Percentiles rank a stretch among this genome's conserved stretches.
phyloP scores from a whole-genome alignment of 1,284 basidiomycete genomes.

The Singerocomus rubriflavus region DNA sequence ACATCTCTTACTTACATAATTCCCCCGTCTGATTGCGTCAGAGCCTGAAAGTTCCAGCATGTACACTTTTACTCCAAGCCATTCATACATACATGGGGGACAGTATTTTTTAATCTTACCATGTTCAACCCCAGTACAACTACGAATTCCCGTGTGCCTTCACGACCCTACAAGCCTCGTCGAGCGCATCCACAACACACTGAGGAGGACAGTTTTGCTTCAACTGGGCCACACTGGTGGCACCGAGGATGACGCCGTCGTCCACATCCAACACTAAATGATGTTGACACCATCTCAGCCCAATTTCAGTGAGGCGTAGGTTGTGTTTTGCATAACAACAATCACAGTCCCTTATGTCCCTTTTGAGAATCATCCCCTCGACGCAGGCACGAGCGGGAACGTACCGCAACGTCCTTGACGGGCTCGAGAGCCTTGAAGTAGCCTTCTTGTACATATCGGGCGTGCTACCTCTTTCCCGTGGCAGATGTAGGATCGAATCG shows the following conservation, averaged over 20 bases:
- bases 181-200: too few relatives aligned
- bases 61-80: too few relatives aligned
- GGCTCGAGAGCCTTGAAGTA: constrained; percentile 47
- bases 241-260: constrained; percentile 44
- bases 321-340: constrained; percentile 36
- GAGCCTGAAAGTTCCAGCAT: too few relatives aligned
- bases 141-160: constrained; percentile 39
- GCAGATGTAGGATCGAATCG: constrained; percentile 25
- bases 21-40: too few relatives aligned
- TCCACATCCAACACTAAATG: constrained; percentile 42
- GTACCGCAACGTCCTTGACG: constrained; percentile 39
- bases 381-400: constrained; percentile 6
- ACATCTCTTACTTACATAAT: too few relatives aligned
- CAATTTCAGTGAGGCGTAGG: constrained; percentile 43
- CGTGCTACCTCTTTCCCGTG: constrained; percentile 40
- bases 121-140: constrained; percentile 49
- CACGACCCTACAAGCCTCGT: too few relatives aligned
- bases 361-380: not conserved
- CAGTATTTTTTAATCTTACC: not conserved
- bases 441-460: constrained; percentile 43
- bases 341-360: not conserved
- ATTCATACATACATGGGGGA: not conserved
- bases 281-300: constrained; percentile 47
- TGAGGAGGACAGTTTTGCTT: constrained; percentile 43
- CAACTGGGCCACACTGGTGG: constrained; percentile 37